These are phyloP conservation scores for Suhomyces bribrorum DNA, from an alignment of 1,139 yeast genomes.

Conservation along the genomic window DNA sequence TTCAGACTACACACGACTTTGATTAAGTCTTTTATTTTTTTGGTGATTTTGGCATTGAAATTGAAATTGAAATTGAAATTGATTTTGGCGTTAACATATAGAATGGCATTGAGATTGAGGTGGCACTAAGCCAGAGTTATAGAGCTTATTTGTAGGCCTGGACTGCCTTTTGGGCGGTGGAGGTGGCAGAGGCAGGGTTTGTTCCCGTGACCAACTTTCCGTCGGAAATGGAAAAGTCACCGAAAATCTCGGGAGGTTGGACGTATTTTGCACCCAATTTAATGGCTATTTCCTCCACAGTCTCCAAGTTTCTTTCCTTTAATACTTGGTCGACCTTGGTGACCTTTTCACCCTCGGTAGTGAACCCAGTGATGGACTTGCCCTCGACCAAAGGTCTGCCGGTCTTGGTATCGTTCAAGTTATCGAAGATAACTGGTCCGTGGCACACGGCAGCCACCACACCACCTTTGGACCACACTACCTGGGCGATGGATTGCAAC, in stretches of 20 bases:
- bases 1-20: not conserved
- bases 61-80: too few species aligned
- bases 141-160: too few species aligned
- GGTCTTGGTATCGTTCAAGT: slow-evolving; percentile 15
- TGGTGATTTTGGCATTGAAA: too few species aligned
- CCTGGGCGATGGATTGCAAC: slow-evolving; percentile 18
- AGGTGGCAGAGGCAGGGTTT: slow-evolving; percentile 48
- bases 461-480: slow-evolving; percentile 20
- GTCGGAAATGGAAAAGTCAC: slow-evolving; percentile 19
- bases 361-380: slow-evolving; percentile 24
- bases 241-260: slow-evolving; percentile 22
- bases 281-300: slow-evolving; percentile 16
- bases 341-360: slow-evolving; percentile 20
- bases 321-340: slow-evolving; percentile 14
- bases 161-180: slow-evolving; percentile 43
- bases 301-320: slow-evolving; percentile 14
- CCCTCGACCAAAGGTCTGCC: slow-evolving; percentile 21
- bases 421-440: slow-evolving; percentile 23
- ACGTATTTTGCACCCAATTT: slow-evolving; percentile 21
- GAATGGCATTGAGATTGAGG: too few species aligned
- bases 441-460: slow-evolving; percentile 26
- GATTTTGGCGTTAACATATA: too few species aligned
- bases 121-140: not conserved
- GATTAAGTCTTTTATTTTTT: too few species aligned
- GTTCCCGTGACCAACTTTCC: slow-evolving; percentile 25